Conservation (phyloP, 1,284 basidiomycete species). For the Ganoderma leucocontextum region DNA sequence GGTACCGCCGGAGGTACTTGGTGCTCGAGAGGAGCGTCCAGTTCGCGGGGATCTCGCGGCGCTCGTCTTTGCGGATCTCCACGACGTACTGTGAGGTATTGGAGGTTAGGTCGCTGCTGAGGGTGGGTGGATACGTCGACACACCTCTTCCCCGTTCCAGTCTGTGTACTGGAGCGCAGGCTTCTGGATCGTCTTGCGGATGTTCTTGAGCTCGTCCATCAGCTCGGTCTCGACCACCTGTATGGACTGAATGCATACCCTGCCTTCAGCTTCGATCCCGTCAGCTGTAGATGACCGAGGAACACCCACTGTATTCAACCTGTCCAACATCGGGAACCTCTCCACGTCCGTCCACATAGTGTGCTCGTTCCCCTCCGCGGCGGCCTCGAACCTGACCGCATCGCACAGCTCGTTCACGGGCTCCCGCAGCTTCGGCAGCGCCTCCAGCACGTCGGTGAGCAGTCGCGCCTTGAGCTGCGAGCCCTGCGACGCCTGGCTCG, state of each 20-base stretch:
- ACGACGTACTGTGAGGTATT: conserved; percentile 67
- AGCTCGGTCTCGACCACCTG: conserved; percentile 78
- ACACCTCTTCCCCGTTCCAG: conserved; percentile 76
- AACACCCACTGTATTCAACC: conserved; percentile 50
- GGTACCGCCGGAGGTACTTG: conserved; percentile 81
- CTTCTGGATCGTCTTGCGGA: conserved; percentile 77
- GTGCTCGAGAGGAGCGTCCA: conserved; percentile 89
- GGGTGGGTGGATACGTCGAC: conserved; percentile 24
- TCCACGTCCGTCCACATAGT: conserved; percentile 79
- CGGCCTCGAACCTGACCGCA: conserved; percentile 69
- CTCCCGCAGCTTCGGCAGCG: conserved; percentile 71
- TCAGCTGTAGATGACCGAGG: not conserved
- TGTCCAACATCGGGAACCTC: conserved; percentile 73
- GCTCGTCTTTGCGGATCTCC: conserved; percentile 80
- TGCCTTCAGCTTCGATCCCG: not conserved
- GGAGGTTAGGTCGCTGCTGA: not conserved
- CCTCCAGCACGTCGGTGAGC: conserved; percentile 76
- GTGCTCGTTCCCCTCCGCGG: conserved; percentile 75
- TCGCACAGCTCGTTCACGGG: conserved; percentile 66
- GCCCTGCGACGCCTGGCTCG: conserved; percentile 46
- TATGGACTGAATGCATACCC: conserved; percentile 53
- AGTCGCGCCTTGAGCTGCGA: conserved; percentile 70
- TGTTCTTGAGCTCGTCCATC: conserved; percentile 75
- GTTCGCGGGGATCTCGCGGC: conserved; percentile 73
- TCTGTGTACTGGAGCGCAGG: conserved; percentile 82